phyloP scores from a whole-genome alignment of 2,329 filamentous ascomycete species.

The Colletotrichum tanaceti region DNA sequence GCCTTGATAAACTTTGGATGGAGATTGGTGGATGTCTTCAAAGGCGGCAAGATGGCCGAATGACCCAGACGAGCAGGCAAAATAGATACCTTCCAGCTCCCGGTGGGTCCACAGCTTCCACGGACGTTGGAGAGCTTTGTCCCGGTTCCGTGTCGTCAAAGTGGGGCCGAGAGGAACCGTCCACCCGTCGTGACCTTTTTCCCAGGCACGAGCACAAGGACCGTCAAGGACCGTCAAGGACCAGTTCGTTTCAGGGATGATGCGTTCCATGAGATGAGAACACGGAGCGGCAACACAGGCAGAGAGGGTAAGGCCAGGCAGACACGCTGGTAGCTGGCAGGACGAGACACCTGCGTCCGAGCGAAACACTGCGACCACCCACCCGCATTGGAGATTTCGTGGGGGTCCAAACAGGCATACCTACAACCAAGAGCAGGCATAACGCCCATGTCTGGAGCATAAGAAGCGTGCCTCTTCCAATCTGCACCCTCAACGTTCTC shows the following conservation, averaged over 20 bases:
- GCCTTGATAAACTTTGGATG: slow-evolving; percentile 21
- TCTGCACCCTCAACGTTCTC: not conserved
- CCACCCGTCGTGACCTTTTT: no score
- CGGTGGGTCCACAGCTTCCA: not conserved
- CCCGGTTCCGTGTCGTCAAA: not conserved
- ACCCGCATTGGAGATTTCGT: not conserved
- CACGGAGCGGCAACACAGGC: no score
- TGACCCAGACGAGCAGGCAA: no score
- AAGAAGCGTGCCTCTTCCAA: not conserved
- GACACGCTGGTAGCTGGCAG: no score
- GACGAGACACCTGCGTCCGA: not conserved
- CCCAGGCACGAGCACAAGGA: not conserved
- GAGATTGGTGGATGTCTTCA: not conserved
- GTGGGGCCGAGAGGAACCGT: not conserved
- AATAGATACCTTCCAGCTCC: not conserved
- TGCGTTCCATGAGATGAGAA: not conserved
- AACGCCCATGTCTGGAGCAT: not conserved
- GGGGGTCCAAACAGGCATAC: no score
- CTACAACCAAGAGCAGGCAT: not conserved
- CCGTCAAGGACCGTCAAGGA: no score
- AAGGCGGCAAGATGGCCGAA: slow-evolving; percentile 1
- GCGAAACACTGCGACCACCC: not conserved
- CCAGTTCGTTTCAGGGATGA: not conserved
- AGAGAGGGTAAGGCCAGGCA: no score
- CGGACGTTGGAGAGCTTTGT: not conserved